Evolutionary conservation across 768 basidiomycete genomes (phyloP).

Genomic region (Sarcomyxa edulis): DNA sequence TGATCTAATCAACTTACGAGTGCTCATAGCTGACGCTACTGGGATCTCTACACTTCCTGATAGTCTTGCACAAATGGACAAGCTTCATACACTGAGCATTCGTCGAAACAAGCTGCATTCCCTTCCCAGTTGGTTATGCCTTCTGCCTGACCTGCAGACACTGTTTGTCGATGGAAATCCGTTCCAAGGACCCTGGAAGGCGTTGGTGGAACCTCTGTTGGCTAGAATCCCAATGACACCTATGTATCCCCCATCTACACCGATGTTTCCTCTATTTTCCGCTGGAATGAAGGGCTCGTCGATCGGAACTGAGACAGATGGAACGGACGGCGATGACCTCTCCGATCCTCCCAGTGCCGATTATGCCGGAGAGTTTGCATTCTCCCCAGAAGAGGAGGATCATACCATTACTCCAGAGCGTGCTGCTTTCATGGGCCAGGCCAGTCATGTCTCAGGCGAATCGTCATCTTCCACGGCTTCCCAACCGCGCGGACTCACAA

Average conservation of each 20-base stretch:
- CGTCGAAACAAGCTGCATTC: constrained; percentile 84
- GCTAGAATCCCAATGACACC: constrained; percentile 57
- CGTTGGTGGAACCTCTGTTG: constrained; percentile 80
- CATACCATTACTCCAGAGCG: constrained; percentile 69
- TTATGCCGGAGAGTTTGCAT: constrained; percentile 21
- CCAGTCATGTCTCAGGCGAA: constrained; percentile 12
- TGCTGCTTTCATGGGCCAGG: constrained; percentile 45
- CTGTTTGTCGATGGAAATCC: constrained; percentile 94
- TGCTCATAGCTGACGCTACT: constrained; percentile 91
- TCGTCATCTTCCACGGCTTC: constrained; percentile 16
- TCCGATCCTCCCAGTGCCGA: constrained; percentile 44
- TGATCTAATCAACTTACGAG: constrained; percentile 68
- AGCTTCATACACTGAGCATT: constrained; percentile 84
- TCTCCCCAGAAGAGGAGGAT: constrained; percentile 57
- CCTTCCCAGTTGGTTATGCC: constrained; percentile 93
- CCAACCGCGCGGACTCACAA: constrained; percentile 36
- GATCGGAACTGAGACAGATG: constrained; percentile 42
- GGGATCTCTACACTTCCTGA: constrained; percentile 75
- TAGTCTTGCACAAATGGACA: constrained; percentile 65
- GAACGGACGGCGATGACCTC: constrained; percentile 56
- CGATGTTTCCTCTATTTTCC: constrained; percentile 48
- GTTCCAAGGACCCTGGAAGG: constrained; percentile 91
- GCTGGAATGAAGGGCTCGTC: constrained; percentile 35
- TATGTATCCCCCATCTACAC: constrained; percentile 61
- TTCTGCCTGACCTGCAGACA: constrained; percentile 78